Base-by-base conservation (phyloP, 495 filamentous ascomycete species). In the Paragyromitra xinjiangensis region DNA sequence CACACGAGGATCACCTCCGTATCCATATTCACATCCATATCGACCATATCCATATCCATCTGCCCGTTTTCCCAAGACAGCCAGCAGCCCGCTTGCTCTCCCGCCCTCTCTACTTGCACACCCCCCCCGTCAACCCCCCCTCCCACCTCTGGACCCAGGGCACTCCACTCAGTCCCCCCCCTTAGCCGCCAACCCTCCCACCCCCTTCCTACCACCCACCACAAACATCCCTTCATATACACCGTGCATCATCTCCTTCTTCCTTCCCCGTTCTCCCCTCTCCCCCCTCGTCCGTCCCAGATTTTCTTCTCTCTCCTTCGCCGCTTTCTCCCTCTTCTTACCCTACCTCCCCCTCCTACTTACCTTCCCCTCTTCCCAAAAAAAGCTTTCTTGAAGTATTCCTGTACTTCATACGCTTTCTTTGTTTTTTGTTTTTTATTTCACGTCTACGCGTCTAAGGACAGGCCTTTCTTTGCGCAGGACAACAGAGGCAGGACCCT, bases 391-490 rank as follows among this genome's bases (percentile, higher is more conserved):
- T 45, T 81, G 80, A 81, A 81, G 80, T 81, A 81, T 81, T 81
- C 64, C 66, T 64, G 59, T 79, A 81, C 77, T 82, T 80, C 81
- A 82, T 74, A 62, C 81, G 73, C 67, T 82, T 80, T 82, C 78
- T 82, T 82, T 82, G 77, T 82, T 81, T 81, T 79, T 80, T 82
- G 67, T 81, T 82, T 82, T 80, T 82, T 82, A 78, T 80, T 82
- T 78, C 69, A 80, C 67, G 77, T 80, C 74, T 69, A 78, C 81
- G 81, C 81, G 81, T 82, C 80, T 73, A 82, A 82, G 73, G 80
- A 82, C 81, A 64, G 81, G 81, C 69, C 81, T 82, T 82, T 82
- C 81, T 82, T 77, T 82, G 69, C 81, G 81, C 81, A 80, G 64
- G 81, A 82, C 81, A 80, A 82, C 77, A 79, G 81, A 82, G 81